phyloP scores from a whole-genome alignment of 306 rosid genomes.

The Gastrolobium bilobum region DNA sequence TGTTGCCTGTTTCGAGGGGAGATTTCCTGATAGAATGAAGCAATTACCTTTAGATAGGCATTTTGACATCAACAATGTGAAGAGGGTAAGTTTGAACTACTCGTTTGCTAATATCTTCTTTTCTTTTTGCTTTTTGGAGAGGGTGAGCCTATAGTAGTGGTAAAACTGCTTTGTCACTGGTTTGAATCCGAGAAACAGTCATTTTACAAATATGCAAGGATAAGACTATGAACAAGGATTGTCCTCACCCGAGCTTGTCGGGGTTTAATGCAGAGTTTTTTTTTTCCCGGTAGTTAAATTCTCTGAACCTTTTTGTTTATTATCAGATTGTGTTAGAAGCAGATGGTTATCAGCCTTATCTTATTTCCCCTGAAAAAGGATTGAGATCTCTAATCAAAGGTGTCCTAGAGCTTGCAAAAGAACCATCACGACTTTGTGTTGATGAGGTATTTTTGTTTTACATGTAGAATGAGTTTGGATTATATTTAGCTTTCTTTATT shows the following conservation, averaged over 20 bases:
- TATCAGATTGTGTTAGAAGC: constrained; percentile 97
- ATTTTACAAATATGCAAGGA: no score
- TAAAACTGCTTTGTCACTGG: no score
- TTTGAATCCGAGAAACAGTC: no score
- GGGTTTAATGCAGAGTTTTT: no score
- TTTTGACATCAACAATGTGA: constrained; percentile 95
- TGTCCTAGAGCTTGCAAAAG: constrained; percentile 98
- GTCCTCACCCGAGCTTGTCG: no score
- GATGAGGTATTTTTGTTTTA: constrained; percentile 79
- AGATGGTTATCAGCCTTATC: constrained; percentile 99
- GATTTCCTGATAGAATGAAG: constrained; percentile 93
- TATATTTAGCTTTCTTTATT: constrained; percentile 27
- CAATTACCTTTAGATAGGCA: constrained; percentile 95
- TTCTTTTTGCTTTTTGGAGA: neutral
- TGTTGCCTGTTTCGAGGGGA: constrained; percentile 97
- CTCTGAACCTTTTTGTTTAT: constrained; percentile 31
- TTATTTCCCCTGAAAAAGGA: constrained; percentile 98
- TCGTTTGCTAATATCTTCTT: constrained; percentile 13
- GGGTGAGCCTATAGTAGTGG: no score
- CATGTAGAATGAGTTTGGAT: constrained; percentile 33
- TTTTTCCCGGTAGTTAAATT: neutral
- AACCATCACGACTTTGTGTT: constrained; percentile 97
- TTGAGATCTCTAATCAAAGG: constrained; percentile 95
- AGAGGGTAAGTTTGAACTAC: constrained; percentile 72
- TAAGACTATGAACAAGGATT: neutral